Evolutionary conservation across 768 basidiomycete species (phyloP), one percentile per base, ranked within the genome.

Genomic region (Kwoniella botswanensis): DNA sequence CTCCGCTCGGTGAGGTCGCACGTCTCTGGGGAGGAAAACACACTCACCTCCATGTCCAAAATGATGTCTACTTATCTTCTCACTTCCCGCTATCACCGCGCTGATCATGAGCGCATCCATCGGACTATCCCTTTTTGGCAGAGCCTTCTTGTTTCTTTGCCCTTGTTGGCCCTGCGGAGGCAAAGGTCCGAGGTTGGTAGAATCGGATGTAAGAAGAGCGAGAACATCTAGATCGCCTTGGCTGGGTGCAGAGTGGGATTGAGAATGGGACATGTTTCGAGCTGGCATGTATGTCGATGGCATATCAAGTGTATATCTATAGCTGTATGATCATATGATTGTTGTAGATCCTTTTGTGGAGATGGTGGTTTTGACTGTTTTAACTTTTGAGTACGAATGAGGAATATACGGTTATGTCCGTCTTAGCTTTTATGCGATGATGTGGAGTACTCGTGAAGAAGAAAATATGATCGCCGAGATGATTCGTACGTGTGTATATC

Each of bases 191-290:
- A 79, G 74, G 15, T 66, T 82, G 59, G 86, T 80, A n/a, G 81
- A 66, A 65, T 90, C 86, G 52, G 86, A 88, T 7, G 91, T 89
- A 63, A 93, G 86, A 24, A 89, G 71, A 65, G 92, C 88, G 67
- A 93, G 88, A 5, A 93, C 83, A 52, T 88, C 87, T 65, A 88
- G 85, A 78, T 92, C 91, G 21, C 87, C 84, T 58, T 80, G 71
- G 21, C 83, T 77, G 10, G 74, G 68, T 2, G 64, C 50, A 18
- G 44, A 50, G 72, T 75, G 73, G 2, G 71, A 15, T 62, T 35
- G 46, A 26, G 50, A 44, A 13, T 65, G 64, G 13, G 53, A 56
- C 55, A 56, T 56, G 21, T 21, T 65, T 18, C 64, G 13, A 22
- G 54, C 5, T 11, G 59, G 59, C 35, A 60, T 13, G 41, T 42